These are phyloP conservation scores for Fraxinus pennsylvanica DNA, from an alignment of 257 asterid species.

Conservation along the genomic window DNA sequence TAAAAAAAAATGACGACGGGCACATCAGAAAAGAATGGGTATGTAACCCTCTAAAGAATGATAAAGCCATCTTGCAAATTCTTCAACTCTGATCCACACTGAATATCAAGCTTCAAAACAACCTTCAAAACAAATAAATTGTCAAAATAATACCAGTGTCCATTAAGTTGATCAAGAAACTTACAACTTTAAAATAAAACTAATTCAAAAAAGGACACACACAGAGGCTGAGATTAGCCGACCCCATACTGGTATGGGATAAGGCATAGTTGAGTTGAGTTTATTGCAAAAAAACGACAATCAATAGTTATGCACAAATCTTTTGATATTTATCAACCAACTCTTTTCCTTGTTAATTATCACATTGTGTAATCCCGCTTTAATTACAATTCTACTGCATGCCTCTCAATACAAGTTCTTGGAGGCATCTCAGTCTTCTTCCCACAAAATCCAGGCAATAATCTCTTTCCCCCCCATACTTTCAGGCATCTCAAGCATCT, in stretches of 20 bases:
- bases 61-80: constrained; percentile 59
- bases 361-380: background rate
- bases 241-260: background rate
- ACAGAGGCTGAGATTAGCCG: background rate
- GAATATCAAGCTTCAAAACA: background rate
- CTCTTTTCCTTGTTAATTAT: too few species aligned
- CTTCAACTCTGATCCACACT: constrained; percentile 1
- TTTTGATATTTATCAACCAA: background rate
- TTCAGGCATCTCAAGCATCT: background rate
- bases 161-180: background rate
- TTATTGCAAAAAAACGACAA: background rate
- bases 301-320: background rate
- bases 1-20: constrained; percentile 56
- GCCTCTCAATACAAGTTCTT: background rate
- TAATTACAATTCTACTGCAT: too few species aligned
- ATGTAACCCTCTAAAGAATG: constrained; percentile 74
- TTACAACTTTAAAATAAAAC: background rate
- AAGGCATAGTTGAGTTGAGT: background rate
- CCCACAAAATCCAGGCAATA: background rate
- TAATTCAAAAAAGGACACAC: too few species aligned
- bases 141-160: background rate
- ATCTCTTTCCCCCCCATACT: background rate
- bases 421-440: background rate
- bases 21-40: constrained; percentile 46
- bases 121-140: background rate